phyloP scores from a whole-genome alignment of 83 land plant genomes.

The Diphasiastrum complanatum region DNA sequence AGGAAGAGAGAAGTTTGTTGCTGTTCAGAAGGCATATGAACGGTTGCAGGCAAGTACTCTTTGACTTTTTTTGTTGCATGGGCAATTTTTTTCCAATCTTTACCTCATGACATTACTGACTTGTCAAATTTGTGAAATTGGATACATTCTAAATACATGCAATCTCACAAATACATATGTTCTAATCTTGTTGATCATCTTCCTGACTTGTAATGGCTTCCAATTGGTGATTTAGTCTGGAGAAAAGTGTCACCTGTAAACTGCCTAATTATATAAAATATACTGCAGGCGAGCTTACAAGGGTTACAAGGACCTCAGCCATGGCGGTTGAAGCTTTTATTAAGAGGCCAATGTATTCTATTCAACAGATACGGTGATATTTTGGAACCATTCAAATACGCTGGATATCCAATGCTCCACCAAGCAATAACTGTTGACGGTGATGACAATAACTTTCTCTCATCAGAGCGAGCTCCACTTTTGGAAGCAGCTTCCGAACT shows the following conservation, averaged over 20 bases:
- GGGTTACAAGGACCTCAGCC: slow-evolving; percentile 98
- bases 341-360: slow-evolving; percentile 93
- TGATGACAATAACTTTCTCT: slow-evolving; percentile 91
- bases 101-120: too few species aligned
- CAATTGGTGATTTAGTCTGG: too few species aligned
- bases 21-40: slow-evolving; percentile 99
- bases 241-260: too few species aligned
- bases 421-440: slow-evolving; percentile 87
- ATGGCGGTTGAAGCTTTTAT: slow-evolving; percentile 85
- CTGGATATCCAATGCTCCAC: slow-evolving; percentile 96
- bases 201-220: too few species aligned
- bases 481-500: slow-evolving; percentile 97
- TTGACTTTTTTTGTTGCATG: slow-evolving; percentile 1
- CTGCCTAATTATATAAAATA: too few species aligned
- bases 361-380: slow-evolving; percentile 88
- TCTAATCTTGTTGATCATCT: too few species aligned
- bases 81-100: not conserved
- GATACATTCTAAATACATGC: not conserved
- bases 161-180: not conserved
- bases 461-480: slow-evolving; percentile 85
- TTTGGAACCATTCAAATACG: slow-evolving; percentile 96
- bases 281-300: slow-evolving; percentile 96
- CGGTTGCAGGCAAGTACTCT: slow-evolving; percentile 73
- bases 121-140: not conserved
- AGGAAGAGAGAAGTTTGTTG: slow-evolving; percentile 98